Base-by-base conservation (phyloP, 2,329 filamentous ascomycete genomes). In the Sarocladium brachiariae region DNA sequence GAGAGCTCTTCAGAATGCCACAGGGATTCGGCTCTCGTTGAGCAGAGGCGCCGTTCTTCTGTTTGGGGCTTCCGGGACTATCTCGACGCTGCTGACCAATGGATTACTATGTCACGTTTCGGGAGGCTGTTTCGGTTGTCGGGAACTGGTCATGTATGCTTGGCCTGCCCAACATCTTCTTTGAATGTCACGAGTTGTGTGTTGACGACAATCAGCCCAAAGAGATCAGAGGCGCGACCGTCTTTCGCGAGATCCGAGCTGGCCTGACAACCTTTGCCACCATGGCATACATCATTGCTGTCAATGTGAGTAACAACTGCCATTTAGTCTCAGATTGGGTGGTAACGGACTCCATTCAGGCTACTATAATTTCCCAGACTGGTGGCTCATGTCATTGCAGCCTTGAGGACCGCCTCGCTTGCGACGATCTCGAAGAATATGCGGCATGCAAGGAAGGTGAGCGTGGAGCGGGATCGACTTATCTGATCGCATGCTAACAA, bases 241-340 rank as follows among this genome's bases (percentile, higher is more conserved):
- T 92, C 65, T 82, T 88, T 55, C 86, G 81, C 19, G 89, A 93
- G 65, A 70, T 93, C 52, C 83, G 88, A 24, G 89, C 88, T 25
- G 89, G 88, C 1, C 65, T 92, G 50, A 89, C 89, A 2, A 93
- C 88, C 2, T 87, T 87, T 62, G 83, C 85, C 50, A 86, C 85
- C 2, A 89, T 90, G 87, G 85, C 87, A 13, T 92, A 91, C 67
- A 92, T 93, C 58, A 90, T 93, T 61, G 84, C 85, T 8, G 83
- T 84, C 55, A 84, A 84, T 58, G 80, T 80, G 56, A 59, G 73
- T 59, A 4, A 2, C 18, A 11, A 14, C 59, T 38, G 18, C 27
- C 2, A 34, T n/a, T n/a, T n/a, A n/a, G n/a, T n/a, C n/a, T n/a
- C n/a, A n/a, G n/a, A n/a, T n/a, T n/a, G n/a, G n/a, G n/a, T 30